Conservation (phyloP, 768 basidiomycete genomes). For the Podaxis mareebaensis region DNA sequence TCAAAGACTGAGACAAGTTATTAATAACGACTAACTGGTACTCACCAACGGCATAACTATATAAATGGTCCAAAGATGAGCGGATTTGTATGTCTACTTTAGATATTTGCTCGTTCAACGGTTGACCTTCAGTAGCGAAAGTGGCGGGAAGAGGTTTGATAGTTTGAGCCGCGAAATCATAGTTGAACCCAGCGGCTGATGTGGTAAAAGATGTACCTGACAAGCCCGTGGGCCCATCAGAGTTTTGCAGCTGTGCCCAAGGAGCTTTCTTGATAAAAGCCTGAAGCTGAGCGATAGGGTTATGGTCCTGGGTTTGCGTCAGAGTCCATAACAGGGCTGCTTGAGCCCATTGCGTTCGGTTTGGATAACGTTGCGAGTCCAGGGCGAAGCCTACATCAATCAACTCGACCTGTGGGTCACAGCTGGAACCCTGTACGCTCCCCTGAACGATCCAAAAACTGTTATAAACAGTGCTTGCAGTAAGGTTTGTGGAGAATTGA, state of each 20-base stretch:
- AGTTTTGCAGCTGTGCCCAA: constrained; percentile 41
- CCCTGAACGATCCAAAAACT: constrained; percentile 55
- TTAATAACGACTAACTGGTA: constrained; percentile 1
- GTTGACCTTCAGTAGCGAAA: constrained; percentile 49
- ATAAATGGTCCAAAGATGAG: constrained; percentile 55
- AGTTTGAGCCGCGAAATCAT: constrained; percentile 60
- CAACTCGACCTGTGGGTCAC: constrained; percentile 52
- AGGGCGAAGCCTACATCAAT: constrained; percentile 55
- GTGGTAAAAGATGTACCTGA: constrained; percentile 38
- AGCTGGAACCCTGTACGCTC: constrained; percentile 41
- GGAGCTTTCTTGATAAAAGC: constrained; percentile 47
- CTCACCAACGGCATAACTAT: constrained; percentile 59
- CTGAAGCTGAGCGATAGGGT: constrained; percentile 39
- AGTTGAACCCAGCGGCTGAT: constrained; percentile 50
- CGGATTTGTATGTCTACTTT: constrained; percentile 39
- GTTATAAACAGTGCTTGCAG: constrained; percentile 41
- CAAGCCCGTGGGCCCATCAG: constrained; percentile 41
- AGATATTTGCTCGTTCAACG: constrained; percentile 43
- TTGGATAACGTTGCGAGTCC: constrained; percentile 38
- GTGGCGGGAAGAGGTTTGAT: constrained; percentile 42
- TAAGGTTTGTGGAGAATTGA: constrained; percentile 47
- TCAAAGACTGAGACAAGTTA: constrained; percentile 10
- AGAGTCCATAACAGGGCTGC: constrained; percentile 62
- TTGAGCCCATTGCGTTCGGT: constrained; percentile 59
- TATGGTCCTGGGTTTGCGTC: constrained; percentile 48